A percentile compares a stretch with the other conserved stretches of the same genome.
Evolutionary conservation across 164 flowering plant genomes (phyloP).

Genomic region (Stephania cephalantha): DNA sequence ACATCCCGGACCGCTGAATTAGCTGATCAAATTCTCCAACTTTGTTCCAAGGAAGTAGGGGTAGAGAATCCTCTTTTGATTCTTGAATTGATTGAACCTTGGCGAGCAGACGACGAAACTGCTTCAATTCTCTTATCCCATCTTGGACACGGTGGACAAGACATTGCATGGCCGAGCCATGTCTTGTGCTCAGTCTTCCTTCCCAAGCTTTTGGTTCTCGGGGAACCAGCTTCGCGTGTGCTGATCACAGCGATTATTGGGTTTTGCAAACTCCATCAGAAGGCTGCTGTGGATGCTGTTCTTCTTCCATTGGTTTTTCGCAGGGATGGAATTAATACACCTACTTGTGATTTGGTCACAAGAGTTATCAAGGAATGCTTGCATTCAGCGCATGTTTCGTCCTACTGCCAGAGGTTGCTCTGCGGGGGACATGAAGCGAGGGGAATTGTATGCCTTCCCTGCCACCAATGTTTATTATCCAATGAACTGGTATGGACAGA

Average conservation of each 20-base stretch:
- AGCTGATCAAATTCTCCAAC: slow-evolving; percentile 42
- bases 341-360: slow-evolving; percentile 46
- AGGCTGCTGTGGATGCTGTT: slow-evolving; percentile 57
- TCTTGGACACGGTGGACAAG: slow-evolving; percentile 34
- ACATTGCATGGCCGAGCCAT: slow-evolving; percentile 46
- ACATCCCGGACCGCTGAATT: slow-evolving; percentile 26
- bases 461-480: slow-evolving; percentile 43
- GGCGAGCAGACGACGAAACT: slow-evolving; percentile 62
- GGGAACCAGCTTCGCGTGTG: slow-evolving; percentile 52
- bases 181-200: slow-evolving; percentile 56
- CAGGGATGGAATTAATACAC: slow-evolving; percentile 49
- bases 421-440: slow-evolving; percentile 26
- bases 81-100: slow-evolving; percentile 57
- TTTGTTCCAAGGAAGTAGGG: slow-evolving; percentile 28
- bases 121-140: slow-evolving; percentile 47
- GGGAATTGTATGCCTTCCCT: slow-evolving; percentile 44
- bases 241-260: slow-evolving; percentile 40
- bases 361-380: slow-evolving; percentile 61
- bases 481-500: slow-evolving; percentile 68
- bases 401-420: slow-evolving; percentile 63
- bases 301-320: slow-evolving; percentile 47
- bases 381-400: slow-evolving; percentile 71
- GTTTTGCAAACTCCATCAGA: slow-evolving; percentile 57
- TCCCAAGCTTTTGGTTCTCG: slow-evolving; percentile 54
- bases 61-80: slow-evolving; percentile 25